Evolutionary conservation across 2,329 filamentous ascomycete species (phyloP), one percentile per base, ranked within the genome.

Genomic region (Stachybotrys elegans): DNA sequence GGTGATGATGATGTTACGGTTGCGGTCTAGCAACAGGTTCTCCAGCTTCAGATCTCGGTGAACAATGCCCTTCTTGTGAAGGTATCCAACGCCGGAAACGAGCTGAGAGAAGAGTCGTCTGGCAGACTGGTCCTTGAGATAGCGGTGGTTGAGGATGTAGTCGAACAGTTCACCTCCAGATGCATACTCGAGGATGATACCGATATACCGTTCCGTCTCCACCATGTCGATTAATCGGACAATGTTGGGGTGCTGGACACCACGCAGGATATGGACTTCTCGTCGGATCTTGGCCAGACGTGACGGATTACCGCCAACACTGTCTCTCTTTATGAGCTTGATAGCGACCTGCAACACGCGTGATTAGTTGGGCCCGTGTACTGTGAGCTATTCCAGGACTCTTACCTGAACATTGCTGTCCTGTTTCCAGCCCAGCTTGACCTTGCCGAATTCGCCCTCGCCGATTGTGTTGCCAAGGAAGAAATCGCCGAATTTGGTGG

Each of bases 1-100:
- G 14, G 93, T 98, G 61, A 98, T 98, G 69, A 98, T 98, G 60
- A 98, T 97, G 71, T 98, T 98, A 51, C 90, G 86, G 62, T 98
- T 96, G 50, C 92, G 85, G 67, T 98, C 93, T 42, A 98, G 77
- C 29, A 98, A 77, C 57, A 98, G 66, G 60, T 98, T 98, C 69
- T 98, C 93, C 38, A 98, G 76, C 69, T 98, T 98, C 53, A 98
- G 70, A 69, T 98, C 93, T 57, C 93, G 84, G 64, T 98, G 93
- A 13, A 98, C 93, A 54, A 98, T 98, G 48, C 93, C 93, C 70
- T 95, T 97, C 68, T 95, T 96, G 71, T 98, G 93, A 46, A 98
- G 73, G 67, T 98, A 98, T 27, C 93, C 93, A 11, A 98, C 93
- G 34, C 93, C 93, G 6, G 92, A 97, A 12, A 98, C 85, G 35